These are phyloP conservation scores for Mallotus nudiflorus DNA, from an alignment of 345 rosid species.

Conservation along the genomic window DNA sequence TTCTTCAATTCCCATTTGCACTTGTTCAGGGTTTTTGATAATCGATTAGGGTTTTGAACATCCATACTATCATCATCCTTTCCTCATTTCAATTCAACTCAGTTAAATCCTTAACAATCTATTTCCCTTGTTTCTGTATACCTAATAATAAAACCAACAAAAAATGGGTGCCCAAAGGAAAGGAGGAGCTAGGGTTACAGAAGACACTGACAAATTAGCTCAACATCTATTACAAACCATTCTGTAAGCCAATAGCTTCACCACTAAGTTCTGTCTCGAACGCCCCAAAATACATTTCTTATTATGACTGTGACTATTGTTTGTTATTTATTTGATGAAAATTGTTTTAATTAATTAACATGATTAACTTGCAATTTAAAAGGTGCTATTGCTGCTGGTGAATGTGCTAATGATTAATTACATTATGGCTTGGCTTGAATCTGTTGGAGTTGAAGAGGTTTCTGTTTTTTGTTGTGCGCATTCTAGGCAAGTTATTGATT, in stretches of 20 bases:
- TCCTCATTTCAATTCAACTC: too few relatives aligned
- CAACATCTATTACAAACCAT: slow-evolving; percentile 80
- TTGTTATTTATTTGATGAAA: not conserved
- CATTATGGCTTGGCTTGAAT: slow-evolving; percentile 90
- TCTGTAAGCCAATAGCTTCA: slow-evolving; percentile 90
- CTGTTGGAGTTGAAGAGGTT: slow-evolving; percentile 86
- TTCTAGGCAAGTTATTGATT: slow-evolving; percentile 67
- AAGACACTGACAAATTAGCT: slow-evolving; percentile 65
- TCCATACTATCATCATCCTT: too few relatives aligned
- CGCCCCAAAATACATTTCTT: slow-evolving; percentile 65
- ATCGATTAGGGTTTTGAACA: too few relatives aligned
- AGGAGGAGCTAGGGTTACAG: slow-evolving; percentile 61
- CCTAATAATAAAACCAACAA: not conserved
- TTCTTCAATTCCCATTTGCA: too few relatives aligned
- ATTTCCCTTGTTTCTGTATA: too few relatives aligned
- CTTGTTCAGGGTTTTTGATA: too few relatives aligned
- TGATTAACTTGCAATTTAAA: slow-evolving; percentile 1
- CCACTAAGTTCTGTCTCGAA: slow-evolving; percentile 93
- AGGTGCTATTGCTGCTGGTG: slow-evolving; percentile 81
- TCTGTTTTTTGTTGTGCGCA: slow-evolving; percentile 96
- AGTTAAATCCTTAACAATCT: too few relatives aligned
- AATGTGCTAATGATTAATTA: slow-evolving; percentile 89
- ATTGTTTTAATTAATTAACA: not conserved
- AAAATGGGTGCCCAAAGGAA: slow-evolving; percentile 52
- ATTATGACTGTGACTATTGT: not conserved